Evolutionary conservation across 345 rosid species (phyloP).

Genomic region (Reutealis trisperma): DNA sequence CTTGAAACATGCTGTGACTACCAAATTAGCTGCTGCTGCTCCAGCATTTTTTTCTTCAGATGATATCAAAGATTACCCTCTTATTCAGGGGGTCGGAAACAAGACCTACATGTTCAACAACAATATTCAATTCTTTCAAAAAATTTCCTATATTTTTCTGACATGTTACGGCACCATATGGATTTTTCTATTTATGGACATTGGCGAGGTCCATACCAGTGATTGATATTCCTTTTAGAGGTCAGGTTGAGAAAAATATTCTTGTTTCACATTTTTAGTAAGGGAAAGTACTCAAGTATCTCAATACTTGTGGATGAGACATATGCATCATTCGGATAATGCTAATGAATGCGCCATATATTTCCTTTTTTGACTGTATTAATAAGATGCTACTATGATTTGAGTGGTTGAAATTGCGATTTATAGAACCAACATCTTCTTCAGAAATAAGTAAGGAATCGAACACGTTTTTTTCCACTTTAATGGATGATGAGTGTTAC

Average conservation of each 20-base stretch:
- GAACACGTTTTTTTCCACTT: not conserved
- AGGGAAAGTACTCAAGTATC: not conserved
- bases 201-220: not conserved
- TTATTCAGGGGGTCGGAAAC: not conserved
- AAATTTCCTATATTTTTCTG: not conserved
- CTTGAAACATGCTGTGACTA: conserved; percentile 38
- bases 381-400: not conserved
- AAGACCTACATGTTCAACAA: not conserved
- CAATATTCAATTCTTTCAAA: not conserved
- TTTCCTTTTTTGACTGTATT: not conserved
- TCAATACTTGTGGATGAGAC: too few relatives aligned
- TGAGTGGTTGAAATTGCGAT: not conserved
- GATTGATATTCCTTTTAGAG: not conserved
- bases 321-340: not conserved
- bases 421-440: not conserved
- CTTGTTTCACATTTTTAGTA: not conserved
- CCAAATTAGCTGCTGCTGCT: too few relatives aligned
- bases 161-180: not conserved
- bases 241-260: not conserved
- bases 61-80: not conserved
- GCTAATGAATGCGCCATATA: not conserved
- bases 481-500: not conserved
- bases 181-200: conserved; percentile 2
- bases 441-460: not conserved
- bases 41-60: too few relatives aligned